Evolutionary conservation across 148 eudicot species (phyloP).

Genomic region (Pharnaceum exiguum): DNA sequence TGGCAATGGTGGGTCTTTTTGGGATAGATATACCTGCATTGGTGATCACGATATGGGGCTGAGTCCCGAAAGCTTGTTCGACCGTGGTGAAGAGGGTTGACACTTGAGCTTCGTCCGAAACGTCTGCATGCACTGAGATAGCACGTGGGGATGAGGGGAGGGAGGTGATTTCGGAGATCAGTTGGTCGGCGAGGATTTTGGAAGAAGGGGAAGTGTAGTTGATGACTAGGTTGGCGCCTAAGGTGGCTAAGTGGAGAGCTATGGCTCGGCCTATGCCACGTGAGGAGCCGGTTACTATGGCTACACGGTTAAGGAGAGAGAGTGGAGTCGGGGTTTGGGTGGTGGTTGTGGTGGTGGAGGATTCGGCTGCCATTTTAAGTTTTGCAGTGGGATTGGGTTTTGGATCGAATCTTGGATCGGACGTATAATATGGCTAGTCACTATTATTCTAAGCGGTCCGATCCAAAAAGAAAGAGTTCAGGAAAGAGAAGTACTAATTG

Average conservation of each 20-base stretch:
- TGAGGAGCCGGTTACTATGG: conserved; percentile 47
- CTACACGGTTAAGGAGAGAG: conserved; percentile 31
- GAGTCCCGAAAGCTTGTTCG: conserved; percentile 18
- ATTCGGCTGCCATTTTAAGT: no score
- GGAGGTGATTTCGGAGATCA: conserved; percentile 27
- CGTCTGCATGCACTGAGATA: conserved; percentile 29
- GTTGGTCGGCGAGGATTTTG: conserved; percentile 20
- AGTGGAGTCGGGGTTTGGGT: conserved; percentile 5
- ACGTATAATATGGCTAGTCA: no score
- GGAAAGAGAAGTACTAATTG: no score
- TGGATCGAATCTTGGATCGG: no score
- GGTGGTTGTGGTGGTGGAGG: neutral
- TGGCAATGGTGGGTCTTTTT: conserved; percentile 13
- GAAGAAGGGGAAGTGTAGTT: conserved; percentile 37
- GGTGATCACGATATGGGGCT: conserved; percentile 32
- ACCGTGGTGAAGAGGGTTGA: conserved; percentile 25
- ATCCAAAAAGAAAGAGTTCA: no score
- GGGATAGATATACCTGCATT: conserved; percentile 30
- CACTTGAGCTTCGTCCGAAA: conserved; percentile 30
- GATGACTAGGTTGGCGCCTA: conserved; percentile 51
- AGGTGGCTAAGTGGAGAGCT: conserved; percentile 36
- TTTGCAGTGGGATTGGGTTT: neutral
- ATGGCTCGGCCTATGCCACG: conserved; percentile 46
- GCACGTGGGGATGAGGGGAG: conserved; percentile 18
- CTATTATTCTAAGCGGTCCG: no score